Conservation (phyloP, 805 yeast genomes). For the Martiniozyma abietophila region DNA sequence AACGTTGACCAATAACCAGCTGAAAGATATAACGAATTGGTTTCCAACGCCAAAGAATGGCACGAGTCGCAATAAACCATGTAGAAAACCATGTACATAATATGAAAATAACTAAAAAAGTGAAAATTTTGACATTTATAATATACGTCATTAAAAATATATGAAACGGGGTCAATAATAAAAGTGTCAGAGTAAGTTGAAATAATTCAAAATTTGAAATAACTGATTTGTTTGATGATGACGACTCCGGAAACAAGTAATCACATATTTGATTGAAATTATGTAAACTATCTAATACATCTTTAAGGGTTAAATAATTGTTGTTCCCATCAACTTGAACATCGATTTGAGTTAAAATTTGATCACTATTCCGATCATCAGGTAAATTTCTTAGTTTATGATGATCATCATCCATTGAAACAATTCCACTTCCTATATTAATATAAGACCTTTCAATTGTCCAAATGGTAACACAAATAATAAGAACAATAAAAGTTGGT, state of each 20-base stretch:
- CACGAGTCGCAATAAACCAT: constrained; percentile 35
- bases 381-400: too few species aligned
- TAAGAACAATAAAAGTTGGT: constrained; percentile 31
- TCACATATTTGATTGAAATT: constrained; percentile 33
- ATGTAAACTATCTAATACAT: constrained; percentile 37
- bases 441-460: constrained; percentile 31
- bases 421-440: too few species aligned
- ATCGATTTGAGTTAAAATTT: constrained; percentile 19
- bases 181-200: constrained; percentile 12
- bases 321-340: not conserved
- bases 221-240: constrained; percentile 1
- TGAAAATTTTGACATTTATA: constrained; percentile 26
- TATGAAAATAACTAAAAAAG: constrained; percentile 29
- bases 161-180: constrained; percentile 35
- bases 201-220: constrained; percentile 11
- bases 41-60: constrained; percentile 42
- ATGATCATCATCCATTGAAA: too few species aligned
- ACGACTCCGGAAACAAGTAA: constrained; percentile 29
- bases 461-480: constrained; percentile 37
- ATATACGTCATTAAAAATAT: constrained; percentile 27
- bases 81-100: constrained; percentile 38
- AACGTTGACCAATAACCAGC: constrained; percentile 33
- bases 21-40: constrained; percentile 30
- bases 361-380: too few species aligned
- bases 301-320: constrained; percentile 41